phyloP scores from a whole-genome alignment of 2,329 filamentous ascomycete species.

The Clonostachys sp. region DNA sequence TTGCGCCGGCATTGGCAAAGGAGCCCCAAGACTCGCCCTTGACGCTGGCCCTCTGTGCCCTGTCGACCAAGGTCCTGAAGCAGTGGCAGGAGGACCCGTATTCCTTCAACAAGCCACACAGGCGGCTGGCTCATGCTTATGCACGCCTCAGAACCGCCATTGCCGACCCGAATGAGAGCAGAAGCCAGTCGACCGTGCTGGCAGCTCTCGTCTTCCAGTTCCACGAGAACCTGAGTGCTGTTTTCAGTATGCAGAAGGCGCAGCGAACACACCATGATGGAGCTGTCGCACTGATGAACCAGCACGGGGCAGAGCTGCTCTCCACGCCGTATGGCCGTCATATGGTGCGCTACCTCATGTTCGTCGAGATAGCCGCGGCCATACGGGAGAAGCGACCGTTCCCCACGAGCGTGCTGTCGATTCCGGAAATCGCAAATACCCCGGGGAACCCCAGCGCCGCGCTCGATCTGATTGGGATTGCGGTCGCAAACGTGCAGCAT shows the following conservation, averaged over 20 bases:
- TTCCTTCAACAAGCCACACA: too few species aligned
- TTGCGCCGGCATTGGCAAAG: conserved; percentile 5
- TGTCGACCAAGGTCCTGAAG: conserved; percentile 5
- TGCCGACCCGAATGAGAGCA: conserved; percentile 6
- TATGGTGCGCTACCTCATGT: conserved; percentile 2
- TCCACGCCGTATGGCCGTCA: too few species aligned
- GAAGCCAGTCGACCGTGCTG: conserved; percentile 7
- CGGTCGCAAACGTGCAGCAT: conserved; percentile 5
- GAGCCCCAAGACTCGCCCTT: conserved; percentile 7
- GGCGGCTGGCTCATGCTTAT: conserved; percentile 2
- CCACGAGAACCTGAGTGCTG: conserved; percentile 8
- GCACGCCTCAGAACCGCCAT: conserved; percentile 6
- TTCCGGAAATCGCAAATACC: not conserved
- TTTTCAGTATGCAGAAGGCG: conserved; percentile 4
- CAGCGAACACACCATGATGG: conserved; percentile 8
- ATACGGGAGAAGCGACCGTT: conserved; percentile 1
- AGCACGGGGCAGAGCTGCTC: conserved; percentile 3
- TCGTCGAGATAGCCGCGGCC: conserved; percentile 7
- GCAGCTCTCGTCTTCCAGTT: conserved; percentile 8
- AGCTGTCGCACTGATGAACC: conserved; percentile 7
- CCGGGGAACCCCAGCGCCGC: conserved; percentile 6
- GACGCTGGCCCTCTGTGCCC: conserved; percentile 6
- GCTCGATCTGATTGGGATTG: conserved; percentile 9
- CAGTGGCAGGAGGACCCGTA: too few species aligned
- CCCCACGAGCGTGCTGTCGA: conserved; percentile 3